phyloP scores from a whole-genome alignment of 495 filamentous ascomycete genomes.

The Polyplosphaeria fusca region DNA sequence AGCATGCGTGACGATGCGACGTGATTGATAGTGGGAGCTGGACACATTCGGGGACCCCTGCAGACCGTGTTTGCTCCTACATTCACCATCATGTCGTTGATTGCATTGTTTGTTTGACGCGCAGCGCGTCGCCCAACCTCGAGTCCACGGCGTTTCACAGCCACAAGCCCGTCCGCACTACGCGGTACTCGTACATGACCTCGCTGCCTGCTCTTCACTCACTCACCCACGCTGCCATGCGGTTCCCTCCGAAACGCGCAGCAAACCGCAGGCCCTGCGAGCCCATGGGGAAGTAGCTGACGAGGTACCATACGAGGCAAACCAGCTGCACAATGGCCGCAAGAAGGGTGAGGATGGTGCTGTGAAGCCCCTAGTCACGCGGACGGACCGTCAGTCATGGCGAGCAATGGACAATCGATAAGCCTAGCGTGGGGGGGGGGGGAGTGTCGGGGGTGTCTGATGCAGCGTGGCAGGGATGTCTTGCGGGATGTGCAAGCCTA shows the following conservation, averaged over 20 bases:
- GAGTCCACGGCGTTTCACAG: slow-evolving; percentile 15
- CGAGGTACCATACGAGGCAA: slow-evolving; percentile 85
- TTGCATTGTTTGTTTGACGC: slow-evolving; percentile 33
- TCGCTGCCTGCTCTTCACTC: slow-evolving; percentile 47
- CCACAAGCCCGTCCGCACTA: slow-evolving; percentile 16
- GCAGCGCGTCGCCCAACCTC: slow-evolving; percentile 30
- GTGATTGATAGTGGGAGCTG: slow-evolving; percentile 7
- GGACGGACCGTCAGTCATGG: slow-evolving; percentile 30
- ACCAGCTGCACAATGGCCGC: slow-evolving; percentile 78
- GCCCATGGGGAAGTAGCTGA: slow-evolving; percentile 98
- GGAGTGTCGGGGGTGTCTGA: no score
- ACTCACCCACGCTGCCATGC: slow-evolving; percentile 85
- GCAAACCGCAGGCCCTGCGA: slow-evolving; percentile 82
- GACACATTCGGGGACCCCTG: slow-evolving; percentile 6
- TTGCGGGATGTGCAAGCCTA: slow-evolving; percentile 14
- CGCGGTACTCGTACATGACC: slow-evolving; percentile 28
- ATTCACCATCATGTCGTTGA: slow-evolving; percentile 5
- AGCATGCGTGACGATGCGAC: slow-evolving; percentile 23
- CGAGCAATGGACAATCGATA: slow-evolving; percentile 30
- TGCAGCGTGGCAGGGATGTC: slow-evolving; percentile 15
- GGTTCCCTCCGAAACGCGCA: slow-evolving; percentile 75
- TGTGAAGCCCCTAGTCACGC: slow-evolving; percentile 57
- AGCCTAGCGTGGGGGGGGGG: slow-evolving; percentile 28
- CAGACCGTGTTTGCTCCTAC: slow-evolving; percentile 24
- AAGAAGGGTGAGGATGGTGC: slow-evolving; percentile 75